These are phyloP conservation scores for Coemansia sp. DNA, from an alignment of 192 early-diverging fungal species.

Conservation along the genomic window DNA sequence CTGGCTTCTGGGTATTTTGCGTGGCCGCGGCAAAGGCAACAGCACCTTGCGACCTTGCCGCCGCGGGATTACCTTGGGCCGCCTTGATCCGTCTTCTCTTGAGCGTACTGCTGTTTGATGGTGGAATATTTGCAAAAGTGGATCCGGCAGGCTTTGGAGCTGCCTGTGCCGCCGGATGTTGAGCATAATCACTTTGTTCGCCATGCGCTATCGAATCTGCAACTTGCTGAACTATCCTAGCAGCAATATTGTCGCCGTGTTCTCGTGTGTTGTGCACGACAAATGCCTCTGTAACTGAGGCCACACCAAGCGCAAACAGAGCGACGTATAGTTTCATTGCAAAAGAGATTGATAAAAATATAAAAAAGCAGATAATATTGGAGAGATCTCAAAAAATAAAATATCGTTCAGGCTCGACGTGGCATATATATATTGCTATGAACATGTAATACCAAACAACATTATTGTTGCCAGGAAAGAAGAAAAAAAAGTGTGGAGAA, in stretches of 20 bases:
- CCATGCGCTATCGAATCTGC: neutral
- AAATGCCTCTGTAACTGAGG: neutral
- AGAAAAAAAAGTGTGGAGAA: neutral
- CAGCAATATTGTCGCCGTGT: neutral
- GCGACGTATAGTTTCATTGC: neutral
- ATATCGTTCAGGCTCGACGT: neutral
- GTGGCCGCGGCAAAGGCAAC: neutral
- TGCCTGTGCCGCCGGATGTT: neutral
- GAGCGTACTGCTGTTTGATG: neutral
- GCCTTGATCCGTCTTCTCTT: neutral
- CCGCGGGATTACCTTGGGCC: neutral
- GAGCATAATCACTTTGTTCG: neutral
- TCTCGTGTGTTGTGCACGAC: neutral
- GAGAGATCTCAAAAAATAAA: neutral
- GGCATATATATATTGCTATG: neutral
- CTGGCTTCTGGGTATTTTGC: neutral
- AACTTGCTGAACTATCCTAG: neutral
- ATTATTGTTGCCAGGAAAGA: neutral
- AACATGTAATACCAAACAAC: neutral
- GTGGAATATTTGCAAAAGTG: neutral
- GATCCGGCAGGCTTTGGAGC: neutral
- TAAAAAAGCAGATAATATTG: no score
- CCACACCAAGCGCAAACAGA: neutral
- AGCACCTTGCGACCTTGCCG: neutral
- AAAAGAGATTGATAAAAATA: neutral